Conservation (phyloP, 768 basidiomycete genomes). For the Ramaria sp. region DNA sequence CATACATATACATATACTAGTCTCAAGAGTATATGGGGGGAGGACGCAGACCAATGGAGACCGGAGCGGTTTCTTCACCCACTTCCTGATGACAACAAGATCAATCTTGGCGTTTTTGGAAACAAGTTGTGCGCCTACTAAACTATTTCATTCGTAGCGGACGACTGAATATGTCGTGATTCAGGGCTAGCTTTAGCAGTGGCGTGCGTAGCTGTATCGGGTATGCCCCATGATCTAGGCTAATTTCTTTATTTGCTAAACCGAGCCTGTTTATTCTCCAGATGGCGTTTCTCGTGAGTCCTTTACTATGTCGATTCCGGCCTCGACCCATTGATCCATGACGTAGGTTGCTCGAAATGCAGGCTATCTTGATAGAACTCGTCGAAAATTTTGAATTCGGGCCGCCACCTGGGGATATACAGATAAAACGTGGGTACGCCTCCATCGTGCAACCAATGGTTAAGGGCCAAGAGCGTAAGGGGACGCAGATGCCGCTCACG, state of each 20-base stretch:
- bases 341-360: conserved; percentile 23
- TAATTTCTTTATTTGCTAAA: not conserved
- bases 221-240: not conserved
- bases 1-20: conserved; percentile 2
- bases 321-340: not conserved
- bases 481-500: not conserved
- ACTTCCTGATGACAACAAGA: conserved; percentile 12
- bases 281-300: conserved; percentile 24
- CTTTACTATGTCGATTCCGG: no score
- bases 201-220: conserved; percentile 3
- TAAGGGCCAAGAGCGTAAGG: not conserved
- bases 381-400: conserved; percentile 25
- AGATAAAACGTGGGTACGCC: conserved; percentile 21
- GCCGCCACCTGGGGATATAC: conserved; percentile 20
- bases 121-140: conserved; percentile 11
- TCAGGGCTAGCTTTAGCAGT: not conserved
- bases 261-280: not conserved
- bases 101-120: conserved; percentile 12
- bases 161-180: not conserved
- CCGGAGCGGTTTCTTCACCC: conserved; percentile 16
- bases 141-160: not conserved
- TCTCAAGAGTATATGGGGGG: conserved; percentile 20
- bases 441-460: conserved; percentile 24
- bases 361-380: conserved; percentile 24
- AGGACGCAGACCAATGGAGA: conserved; percentile 22